A percentile compares a stretch with the other conserved stretches of the same genome.
These are phyloP conservation scores for Vachellia collinsii DNA, from an alignment of 306 rosid genomes.

Conservation along the genomic window DNA sequence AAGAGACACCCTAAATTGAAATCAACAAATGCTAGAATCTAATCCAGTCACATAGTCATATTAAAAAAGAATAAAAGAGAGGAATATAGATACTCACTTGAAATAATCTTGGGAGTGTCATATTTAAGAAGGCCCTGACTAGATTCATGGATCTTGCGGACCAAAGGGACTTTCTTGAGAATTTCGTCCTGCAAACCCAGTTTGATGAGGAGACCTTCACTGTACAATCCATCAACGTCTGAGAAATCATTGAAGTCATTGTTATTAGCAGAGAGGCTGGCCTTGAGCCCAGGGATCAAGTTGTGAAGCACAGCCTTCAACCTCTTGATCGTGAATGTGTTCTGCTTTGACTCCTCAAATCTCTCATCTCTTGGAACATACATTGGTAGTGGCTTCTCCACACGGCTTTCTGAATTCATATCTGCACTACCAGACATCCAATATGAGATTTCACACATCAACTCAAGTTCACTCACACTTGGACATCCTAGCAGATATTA, in stretches of 20 bases:
- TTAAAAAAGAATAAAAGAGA: background rate
- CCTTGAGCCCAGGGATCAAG: constrained; percentile 72
- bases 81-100: constrained; percentile 57
- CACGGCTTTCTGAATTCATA: constrained; percentile 67
- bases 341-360: constrained; percentile 76
- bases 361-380: constrained; percentile 90
- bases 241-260: constrained; percentile 64
- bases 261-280: constrained; percentile 60
- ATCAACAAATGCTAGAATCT: too few species aligned
- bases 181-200: constrained; percentile 62
- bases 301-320: constrained; percentile 76
- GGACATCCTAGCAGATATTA: too few species aligned
- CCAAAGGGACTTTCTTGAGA: constrained; percentile 59
- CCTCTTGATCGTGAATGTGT: constrained; percentile 66
- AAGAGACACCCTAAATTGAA: too few species aligned
- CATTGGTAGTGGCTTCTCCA: constrained; percentile 71
- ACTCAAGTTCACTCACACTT: too few species aligned
- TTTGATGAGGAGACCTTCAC: constrained; percentile 60
- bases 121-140: constrained; percentile 69
- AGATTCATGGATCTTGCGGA: constrained; percentile 59
- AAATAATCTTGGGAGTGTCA: constrained; percentile 72
- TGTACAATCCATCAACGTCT: constrained; percentile 74
- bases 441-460: too few species aligned
- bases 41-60: too few species aligned
- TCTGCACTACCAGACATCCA: constrained; percentile 36